Evolutionary conservation across 1,139 yeast genomes (phyloP).

Genomic region (Kodamaea plutei): DNA sequence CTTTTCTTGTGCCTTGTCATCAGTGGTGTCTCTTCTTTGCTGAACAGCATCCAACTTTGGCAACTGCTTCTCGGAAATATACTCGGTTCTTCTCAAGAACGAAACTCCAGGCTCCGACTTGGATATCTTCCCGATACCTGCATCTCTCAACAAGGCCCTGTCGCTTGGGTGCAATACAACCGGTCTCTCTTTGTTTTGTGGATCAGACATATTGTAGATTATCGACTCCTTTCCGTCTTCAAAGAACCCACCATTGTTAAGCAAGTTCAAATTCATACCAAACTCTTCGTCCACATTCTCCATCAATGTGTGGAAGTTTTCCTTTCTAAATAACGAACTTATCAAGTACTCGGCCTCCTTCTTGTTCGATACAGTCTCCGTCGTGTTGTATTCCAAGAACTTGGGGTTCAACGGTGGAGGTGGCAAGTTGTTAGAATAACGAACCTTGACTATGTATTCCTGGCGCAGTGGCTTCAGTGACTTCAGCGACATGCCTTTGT

Average conservation of each 20-base stretch:
- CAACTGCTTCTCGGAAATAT: slow-evolving; percentile 52
- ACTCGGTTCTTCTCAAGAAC: slow-evolving; percentile 91
- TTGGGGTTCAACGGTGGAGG: slow-evolving; percentile 94
- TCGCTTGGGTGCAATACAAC: slow-evolving; percentile 70
- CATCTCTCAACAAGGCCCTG: slow-evolving; percentile 73
- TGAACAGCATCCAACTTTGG: slow-evolving; percentile 14
- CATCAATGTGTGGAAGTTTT: slow-evolving; percentile 63
- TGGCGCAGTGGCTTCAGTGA: slow-evolving; percentile 52
- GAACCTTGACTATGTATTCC: slow-evolving; percentile 82
- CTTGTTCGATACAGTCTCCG: slow-evolving; percentile 36
- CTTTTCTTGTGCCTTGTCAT: slow-evolving; percentile 20
- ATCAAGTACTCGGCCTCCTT: slow-evolving; percentile 61
- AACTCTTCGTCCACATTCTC: slow-evolving; percentile 64
- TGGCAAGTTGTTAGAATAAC: slow-evolving; percentile 84
- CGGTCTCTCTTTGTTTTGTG: slow-evolving; percentile 16
- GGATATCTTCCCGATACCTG: slow-evolving; percentile 48
- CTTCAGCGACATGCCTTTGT: slow-evolving; percentile 21
- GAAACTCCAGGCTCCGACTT: slow-evolving; percentile 65
- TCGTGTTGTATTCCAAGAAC: slow-evolving; percentile 53
- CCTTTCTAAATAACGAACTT: slow-evolving; percentile 71
- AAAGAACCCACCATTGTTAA: slow-evolving; percentile 64
- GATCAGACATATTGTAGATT: slow-evolving; percentile 29
- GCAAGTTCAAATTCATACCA: slow-evolving; percentile 78
- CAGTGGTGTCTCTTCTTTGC: slow-evolving; percentile 12
- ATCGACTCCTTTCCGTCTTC: slow-evolving; percentile 56